Evolutionary conservation across 495 filamentous ascomycete genomes (phyloP), one percentile per base, ranked within the genome.

Genomic region (Hamigera avellanea): DNA sequence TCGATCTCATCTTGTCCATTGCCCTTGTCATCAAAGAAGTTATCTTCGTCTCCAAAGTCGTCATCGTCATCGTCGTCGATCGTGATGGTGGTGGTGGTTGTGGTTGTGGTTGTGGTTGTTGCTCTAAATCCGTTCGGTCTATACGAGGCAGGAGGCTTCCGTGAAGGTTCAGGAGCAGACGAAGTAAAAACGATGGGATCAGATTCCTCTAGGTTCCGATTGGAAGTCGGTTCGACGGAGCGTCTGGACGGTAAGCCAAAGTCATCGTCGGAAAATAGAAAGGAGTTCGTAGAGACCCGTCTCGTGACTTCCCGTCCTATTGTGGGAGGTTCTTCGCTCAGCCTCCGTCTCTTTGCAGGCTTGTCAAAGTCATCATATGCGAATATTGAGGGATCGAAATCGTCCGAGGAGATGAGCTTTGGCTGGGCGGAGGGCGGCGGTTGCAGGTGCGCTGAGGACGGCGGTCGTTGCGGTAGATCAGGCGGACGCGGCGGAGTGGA

Each of bases 121-220:
- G n/a, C n/a, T n/a, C n/a, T n/a, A n/a, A n/a, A n/a, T n/a, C n/a
- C n/a, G n/a, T n/a, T 23, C 9, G 21, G 21, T 23, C 21, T 23
- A 23, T 25, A 31, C 28, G 36, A 30, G 1, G 14, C 26, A 14
- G 31, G 19, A 18, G 29, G 36, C 14, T 35, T 30, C 35, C 26
- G 16, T 26, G 39, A 44, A 12, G 43, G 16, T 19, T 52, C 44
- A 6, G 54, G 57, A 1, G 54, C 53, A 12, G 70, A 70, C 12
- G 72, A 76, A 0, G 69, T 73, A 46, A 72, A 69, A 4, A 69
- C 39, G 39, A 75, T 69, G 1, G 72, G 67, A 50, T 77, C 73
- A 0, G 59, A 66, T 12, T 66, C 61, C 18, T 61, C 49, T 23
- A 4, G 5, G 9, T 23, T 9, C 21, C 21, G 9, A 23, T 23